These are phyloP conservation scores for Cyberlindnera maritima DNA, from an alignment of 805 yeast species.

Conservation along the genomic window DNA sequence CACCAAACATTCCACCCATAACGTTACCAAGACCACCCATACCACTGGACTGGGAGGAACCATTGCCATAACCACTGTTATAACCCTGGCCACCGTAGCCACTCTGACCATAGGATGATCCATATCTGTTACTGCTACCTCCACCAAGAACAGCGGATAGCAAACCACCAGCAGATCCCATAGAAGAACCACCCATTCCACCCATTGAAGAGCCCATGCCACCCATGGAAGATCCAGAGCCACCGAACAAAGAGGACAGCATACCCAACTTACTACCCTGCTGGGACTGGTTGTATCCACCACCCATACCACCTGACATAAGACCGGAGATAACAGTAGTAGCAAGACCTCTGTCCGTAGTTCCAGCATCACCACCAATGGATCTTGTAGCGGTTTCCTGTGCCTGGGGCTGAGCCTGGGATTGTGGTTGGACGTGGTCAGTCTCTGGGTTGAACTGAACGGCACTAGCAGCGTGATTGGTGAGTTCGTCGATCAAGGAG, in stretches of 20 bases:
- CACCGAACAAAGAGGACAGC: constrained; percentile 10
- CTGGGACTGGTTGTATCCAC: constrained; percentile 13
- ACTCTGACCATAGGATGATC: background rate
- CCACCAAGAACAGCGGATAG: constrained; percentile 14
- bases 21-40: background rate
- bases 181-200: background rate
- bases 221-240: background rate
- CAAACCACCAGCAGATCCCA: constrained; percentile 15
- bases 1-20: background rate
- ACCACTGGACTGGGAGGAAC: background rate
- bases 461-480: constrained; percentile 22
- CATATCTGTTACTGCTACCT: background rate
- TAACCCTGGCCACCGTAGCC: constrained; percentile 8
- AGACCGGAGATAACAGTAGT: constrained; percentile 22
- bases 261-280: constrained; percentile 11
- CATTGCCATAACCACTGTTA: background rate
- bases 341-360: constrained; percentile 23
- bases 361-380: constrained; percentile 15
- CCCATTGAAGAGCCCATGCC: constrained; percentile 4
- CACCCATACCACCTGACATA: constrained; percentile 20
- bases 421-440: constrained; percentile 6
- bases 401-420: background rate
- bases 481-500: constrained; percentile 18
- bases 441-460: constrained; percentile 11
- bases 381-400: constrained; percentile 20